Evolutionary conservation across 1,284 basidiomycete genomes (phyloP), one percentile per base, ranked within the genome.

Genomic region (Malassezia globosa): DNA sequence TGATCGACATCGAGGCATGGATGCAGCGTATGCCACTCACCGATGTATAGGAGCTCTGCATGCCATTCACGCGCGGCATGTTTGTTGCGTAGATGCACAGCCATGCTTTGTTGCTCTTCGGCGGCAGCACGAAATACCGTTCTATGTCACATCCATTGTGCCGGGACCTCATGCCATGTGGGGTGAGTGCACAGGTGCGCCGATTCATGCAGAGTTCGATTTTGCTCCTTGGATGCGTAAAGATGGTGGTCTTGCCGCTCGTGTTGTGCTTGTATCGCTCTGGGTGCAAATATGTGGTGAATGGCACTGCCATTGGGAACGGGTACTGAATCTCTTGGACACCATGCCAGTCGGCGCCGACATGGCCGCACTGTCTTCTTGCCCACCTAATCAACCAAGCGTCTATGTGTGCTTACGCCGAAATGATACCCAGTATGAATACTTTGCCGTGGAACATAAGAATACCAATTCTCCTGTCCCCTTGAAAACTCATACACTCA

Each of bases 251-350:
- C 42, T 26, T 4, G 5, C n/a, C 18, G 25, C 21, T 16, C 27
- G 33, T 8, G 10, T 13, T 2, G 18, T 39, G 13, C 45, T 40
- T 4, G 37, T 47, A n/a, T 38, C 45, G 14, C 38, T 47, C 2
- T 47, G 45, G 45, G 16, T 34, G 3, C 16, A 29, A 13, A 25
- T 7, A 23, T 26, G 14, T 51, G 49, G 49, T 8, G n/a, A n/a
- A n/a, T n/a, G n/a, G n/a, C n/a, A 7, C 7, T 46, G 49, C n/a
- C 24, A 35, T 5, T 46, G 49, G 49, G 49, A 51, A n/a, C n/a
- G n/a, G 3, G 7, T 14, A 6, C 19, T 51, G 2, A 35, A 51
- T 31, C 33, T 51, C 10, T 19, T 14, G 10, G 10, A 21, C 5
- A 19, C 35, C 19, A 7, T 19, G 35, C 19, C n/a, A n/a, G n/a